Evolutionary conservation across 2,329 filamentous ascomycete genomes (phyloP), one percentile per base, ranked within the genome.

Genomic region (Lachnellula arida): DNA sequence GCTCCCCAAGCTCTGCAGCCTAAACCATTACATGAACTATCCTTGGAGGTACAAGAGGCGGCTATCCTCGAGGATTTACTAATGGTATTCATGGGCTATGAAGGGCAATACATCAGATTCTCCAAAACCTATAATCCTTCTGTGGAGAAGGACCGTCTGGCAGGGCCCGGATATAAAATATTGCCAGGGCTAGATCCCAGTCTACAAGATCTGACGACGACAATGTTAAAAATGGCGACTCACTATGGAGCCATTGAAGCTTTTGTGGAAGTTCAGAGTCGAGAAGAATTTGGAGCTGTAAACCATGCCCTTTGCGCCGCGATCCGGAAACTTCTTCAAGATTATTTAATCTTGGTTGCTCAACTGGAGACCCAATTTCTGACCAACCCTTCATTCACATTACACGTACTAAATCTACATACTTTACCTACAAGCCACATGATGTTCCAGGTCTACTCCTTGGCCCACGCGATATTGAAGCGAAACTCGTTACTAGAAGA

Each of bases 291-390:
- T 72, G 94, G 94, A 9, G 87, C 89, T 19, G 93, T 99, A 59
- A 97, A 95, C 69, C 94, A 99, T 74, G 92, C 94, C 0, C 77
- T 99, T 34, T 97, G 94, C 72, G 93, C 94, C n/a, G 89, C 93
- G 7, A 91, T 99, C 66, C 85, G 94, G 58, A 95, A 90, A 69
- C 79, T 95, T 44, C 75, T 99, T 28, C 94, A 97, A 57, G 94
- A 99, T 71, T 99, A 97, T 69, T 78, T 97, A 55, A 85, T 96
- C 54, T 83, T 99, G 72, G 85, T 97, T 67, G 91, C 91, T n/a
- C 94, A 99, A 71, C 78, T 99, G 37, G 94, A 99, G 72, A 90
- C 91, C 54, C 93, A 97, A 67, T 89, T 95, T 63, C 78, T 97
- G 51, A 96, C 89, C 15, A 96, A 92, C 69, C 81, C 89, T 35